Conservation (phyloP, 2,329 filamentous ascomycete genomes). For the Trichoderma sp. region DNA sequence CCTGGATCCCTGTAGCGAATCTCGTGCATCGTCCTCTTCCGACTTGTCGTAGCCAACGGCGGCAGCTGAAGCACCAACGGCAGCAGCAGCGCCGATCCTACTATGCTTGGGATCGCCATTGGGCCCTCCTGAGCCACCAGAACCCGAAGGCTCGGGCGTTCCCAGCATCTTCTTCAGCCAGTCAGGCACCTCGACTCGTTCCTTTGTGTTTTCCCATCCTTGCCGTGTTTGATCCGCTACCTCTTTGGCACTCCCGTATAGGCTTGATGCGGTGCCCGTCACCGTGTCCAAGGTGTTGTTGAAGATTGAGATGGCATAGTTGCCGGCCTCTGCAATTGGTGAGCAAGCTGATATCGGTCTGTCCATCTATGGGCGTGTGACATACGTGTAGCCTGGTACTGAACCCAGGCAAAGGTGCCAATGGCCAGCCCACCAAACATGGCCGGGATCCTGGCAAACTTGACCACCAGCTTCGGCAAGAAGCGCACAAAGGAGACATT, state of each 20-base stretch:
- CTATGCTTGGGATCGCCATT: slow-evolving; percentile 58
- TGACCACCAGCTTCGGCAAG: slow-evolving; percentile 84
- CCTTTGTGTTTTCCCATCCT: slow-evolving; percentile 82
- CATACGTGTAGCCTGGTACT: slow-evolving; percentile 90
- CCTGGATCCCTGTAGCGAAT: slow-evolving; percentile 63
- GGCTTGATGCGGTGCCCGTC: slow-evolving; percentile 60
- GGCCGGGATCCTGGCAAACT: slow-evolving; percentile 82
- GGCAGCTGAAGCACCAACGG: slow-evolving; percentile 68
- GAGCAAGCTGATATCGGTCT: slow-evolving; percentile 22
- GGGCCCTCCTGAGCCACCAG: slow-evolving; percentile 46
- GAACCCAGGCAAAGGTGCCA: slow-evolving; percentile 83
- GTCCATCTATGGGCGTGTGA: slow-evolving; percentile 23
- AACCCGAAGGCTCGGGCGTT: slow-evolving; percentile 57
- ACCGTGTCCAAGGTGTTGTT: slow-evolving; percentile 70
- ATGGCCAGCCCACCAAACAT: slow-evolving; percentile 88
- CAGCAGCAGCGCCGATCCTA: slow-evolving; percentile 58
- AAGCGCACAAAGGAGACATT: slow-evolving; percentile 64
- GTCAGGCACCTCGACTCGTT: slow-evolving; percentile 64
- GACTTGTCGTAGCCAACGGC: slow-evolving; percentile 76
- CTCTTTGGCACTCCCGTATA: slow-evolving; percentile 70
- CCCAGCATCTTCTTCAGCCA: slow-evolving; percentile 76
- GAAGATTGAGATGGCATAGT: slow-evolving; percentile 61
- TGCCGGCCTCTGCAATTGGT: slow-evolving; percentile 44
- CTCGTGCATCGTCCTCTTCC: slow-evolving; percentile 60
- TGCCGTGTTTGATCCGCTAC: slow-evolving; percentile 74